Evolutionary conservation across 2,329 filamentous ascomycete genomes (phyloP), one percentile per base, ranked within the genome.

Genomic region (Penicillium sp.): DNA sequence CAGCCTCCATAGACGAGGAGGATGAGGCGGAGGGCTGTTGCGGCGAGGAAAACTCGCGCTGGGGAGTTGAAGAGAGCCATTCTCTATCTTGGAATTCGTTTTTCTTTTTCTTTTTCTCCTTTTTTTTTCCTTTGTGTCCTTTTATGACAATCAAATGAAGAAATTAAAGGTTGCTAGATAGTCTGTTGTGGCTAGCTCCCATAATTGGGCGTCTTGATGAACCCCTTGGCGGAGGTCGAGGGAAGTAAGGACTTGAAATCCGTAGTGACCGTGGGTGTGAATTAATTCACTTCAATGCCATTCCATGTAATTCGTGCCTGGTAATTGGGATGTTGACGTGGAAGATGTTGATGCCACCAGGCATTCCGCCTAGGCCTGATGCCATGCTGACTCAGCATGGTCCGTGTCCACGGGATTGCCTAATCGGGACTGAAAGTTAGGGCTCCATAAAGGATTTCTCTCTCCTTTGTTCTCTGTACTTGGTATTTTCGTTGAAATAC

Each of bases 1-100:
- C 90, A 92, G 59, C 91, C 84, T 57, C 94, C 93, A 74, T 97
- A 97, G 68, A 95, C 72, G 49, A 97, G 84, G 61, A 99, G 86
- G 33, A 79, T 73, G 6, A 85, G 71, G 59, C 94, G 90, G 25
- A 99, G 83, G 47, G 87, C 67, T 53, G 87, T 66, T 11, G 77
- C 75, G 23, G 66, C 63, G 33, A 69, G 49, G 52, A 78, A 74
- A 16, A 79, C 65, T 7, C 68, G 62, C 10, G 65, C 52, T 5
- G 74, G 63, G 2, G 70, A 74, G 43, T 65, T 59, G 54, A 77
- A 75, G 25, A 76, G 58, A 27, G 57, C 53, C 64, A 65, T 66
- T 21, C 23, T 57, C 33, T 38, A 16, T 21, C 9, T 19, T 23
- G 4, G 6, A 5, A 19, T 23, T n/a, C 10, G 21, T 15, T 19